These are phyloP conservation scores for Tylopilus rubrobrunneus DNA, from an alignment of 768 basidiomycete genomes.

Conservation along the genomic window DNA sequence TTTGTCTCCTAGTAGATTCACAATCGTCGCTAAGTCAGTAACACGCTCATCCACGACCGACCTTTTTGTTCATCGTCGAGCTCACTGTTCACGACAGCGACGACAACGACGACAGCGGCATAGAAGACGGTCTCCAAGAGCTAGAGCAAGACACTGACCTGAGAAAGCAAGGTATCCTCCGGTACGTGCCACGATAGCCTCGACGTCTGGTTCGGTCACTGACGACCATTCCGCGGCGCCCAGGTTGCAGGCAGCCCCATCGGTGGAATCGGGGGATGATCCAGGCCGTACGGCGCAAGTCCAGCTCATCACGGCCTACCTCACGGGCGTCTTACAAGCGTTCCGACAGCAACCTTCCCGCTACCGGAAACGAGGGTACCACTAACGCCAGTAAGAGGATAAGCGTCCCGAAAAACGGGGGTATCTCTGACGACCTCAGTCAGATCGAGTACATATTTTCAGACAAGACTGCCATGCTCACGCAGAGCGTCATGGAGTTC, in stretches of 20 bases:
- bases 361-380: constrained; percentile 34
- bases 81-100: no score
- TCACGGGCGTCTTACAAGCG: constrained; percentile 64
- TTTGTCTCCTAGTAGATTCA: no score
- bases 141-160: constrained; percentile 84
- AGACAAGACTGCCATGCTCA: no score
- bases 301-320: constrained; percentile 49
- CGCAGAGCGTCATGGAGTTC: no score
- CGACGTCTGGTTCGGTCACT: neutral
- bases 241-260: constrained; percentile 62
- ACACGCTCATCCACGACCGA: no score
- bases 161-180: constrained; percentile 64
- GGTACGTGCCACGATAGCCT: constrained; percentile 43
- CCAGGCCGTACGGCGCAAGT: constrained; percentile 22
- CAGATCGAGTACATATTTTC: constrained; percentile 30
- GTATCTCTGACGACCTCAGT: constrained; percentile 61
- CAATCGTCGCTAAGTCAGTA: no score
- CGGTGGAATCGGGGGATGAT: constrained; percentile 38
- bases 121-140: constrained; percentile 69
- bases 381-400: constrained; percentile 32
- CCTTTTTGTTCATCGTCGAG: no score
- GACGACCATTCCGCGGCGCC: neutral
- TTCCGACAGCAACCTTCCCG: constrained; percentile 50
- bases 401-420: constrained; percentile 32
- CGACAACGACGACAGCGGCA: constrained; percentile 9